Evolutionary conservation across 441 rosid genomes (phyloP).

Genomic region (Aleurites moluccanus): DNA sequence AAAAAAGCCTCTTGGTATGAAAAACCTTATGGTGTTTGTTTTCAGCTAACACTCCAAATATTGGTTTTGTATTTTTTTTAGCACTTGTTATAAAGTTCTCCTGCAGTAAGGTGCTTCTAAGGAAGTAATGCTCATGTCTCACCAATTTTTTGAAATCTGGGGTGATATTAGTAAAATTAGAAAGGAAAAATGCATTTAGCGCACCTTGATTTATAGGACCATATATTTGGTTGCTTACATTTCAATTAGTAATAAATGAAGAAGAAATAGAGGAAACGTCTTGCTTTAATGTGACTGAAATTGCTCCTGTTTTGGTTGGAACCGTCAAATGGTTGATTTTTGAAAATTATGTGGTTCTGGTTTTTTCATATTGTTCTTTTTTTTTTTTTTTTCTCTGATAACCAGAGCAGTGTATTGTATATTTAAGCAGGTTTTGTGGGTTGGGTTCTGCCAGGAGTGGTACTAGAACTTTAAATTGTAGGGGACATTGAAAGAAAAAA

Average conservation of each 20-base stretch:
- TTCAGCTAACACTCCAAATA: background rate
- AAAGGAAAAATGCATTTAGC: background rate
- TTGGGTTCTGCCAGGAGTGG: background rate
- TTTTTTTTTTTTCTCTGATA: background rate
- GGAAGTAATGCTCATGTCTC: background rate
- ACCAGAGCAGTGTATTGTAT: slow-evolving; percentile 2
- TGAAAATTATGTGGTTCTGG: background rate
- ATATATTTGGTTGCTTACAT: background rate
- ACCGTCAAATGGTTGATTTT: background rate
- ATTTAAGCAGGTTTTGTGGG: background rate
- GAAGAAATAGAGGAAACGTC: background rate
- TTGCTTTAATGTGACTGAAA: background rate
- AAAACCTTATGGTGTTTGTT: background rate
- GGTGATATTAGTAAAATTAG: background rate
- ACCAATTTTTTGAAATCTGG: background rate
- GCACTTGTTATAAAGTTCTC: background rate
- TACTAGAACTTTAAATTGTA: too few relatives aligned
- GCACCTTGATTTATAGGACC: background rate
- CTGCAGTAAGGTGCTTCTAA: background rate
- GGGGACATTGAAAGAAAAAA: too few relatives aligned
- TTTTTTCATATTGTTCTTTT: background rate
- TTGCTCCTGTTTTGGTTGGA: background rate
- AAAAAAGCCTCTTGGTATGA: background rate
- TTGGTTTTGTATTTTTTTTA: background rate
- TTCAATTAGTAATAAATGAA: background rate